These are phyloP conservation scores for Priceomyces carsonii DNA, from an alignment of 805 yeast species.

Conservation along the genomic window DNA sequence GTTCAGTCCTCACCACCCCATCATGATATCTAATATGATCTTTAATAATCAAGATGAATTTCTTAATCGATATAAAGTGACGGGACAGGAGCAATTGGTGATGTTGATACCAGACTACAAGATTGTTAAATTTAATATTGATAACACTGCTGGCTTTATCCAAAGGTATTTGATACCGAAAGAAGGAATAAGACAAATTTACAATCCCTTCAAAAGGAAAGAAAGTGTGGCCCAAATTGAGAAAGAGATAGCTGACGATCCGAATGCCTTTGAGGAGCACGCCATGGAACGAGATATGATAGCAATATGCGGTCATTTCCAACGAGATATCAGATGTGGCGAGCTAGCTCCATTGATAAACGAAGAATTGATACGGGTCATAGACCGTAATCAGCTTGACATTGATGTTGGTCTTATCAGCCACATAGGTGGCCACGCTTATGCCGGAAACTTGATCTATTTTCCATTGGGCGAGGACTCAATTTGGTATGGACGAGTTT, in stretches of 20 bases:
- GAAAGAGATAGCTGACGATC: background rate
- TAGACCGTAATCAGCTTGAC: conserved; percentile 34
- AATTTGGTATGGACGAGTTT: conserved; percentile 79
- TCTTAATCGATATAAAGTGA: conserved; percentile 6
- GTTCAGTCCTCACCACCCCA: conserved; percentile 49
- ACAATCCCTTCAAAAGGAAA: conserved; percentile 24
- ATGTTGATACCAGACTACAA: conserved; percentile 57
- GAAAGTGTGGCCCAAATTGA: conserved; percentile 1
- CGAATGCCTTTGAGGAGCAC: conserved; percentile 10
- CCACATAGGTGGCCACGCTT: conserved; percentile 85
- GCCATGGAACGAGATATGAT: conserved; percentile 31
- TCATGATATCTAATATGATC: conserved; percentile 49
- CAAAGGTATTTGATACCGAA: conserved; percentile 41
- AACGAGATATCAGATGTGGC: conserved; percentile 70
- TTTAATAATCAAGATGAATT: conserved; percentile 16
- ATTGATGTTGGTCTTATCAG: conserved; percentile 56
- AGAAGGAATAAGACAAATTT: conserved; percentile 15
- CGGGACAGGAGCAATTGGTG: conserved; percentile 26
- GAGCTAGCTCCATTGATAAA: conserved; percentile 57
- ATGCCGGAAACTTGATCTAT: conserved; percentile 77
- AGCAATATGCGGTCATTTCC: conserved; percentile 65
- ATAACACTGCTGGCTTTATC: conserved; percentile 37
- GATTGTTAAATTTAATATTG: conserved; percentile 34
- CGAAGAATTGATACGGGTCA: conserved; percentile 49
- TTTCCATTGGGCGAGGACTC: conserved; percentile 46